Evolutionary conservation across 805 yeast species (phyloP).

Genomic region (Teunomyces lycoperdinae): DNA sequence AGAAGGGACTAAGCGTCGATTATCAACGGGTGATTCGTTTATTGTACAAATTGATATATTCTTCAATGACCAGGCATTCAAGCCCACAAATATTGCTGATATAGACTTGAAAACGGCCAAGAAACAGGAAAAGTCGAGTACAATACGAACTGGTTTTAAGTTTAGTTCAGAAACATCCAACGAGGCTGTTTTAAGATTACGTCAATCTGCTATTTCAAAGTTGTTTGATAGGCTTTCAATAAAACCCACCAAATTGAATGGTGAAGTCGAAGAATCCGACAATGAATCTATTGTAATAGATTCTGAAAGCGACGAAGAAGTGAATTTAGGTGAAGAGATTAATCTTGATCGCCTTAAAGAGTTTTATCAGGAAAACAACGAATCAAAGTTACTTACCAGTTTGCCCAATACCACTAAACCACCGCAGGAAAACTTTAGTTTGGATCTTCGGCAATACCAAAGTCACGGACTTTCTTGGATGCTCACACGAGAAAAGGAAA

Average conservation of each 20-base stretch:
- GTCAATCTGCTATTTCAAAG: constrained; percentile 54
- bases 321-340: constrained; percentile 36
- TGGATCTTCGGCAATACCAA: constrained; percentile 73
- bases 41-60: constrained; percentile 67
- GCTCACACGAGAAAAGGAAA: constrained; percentile 73
- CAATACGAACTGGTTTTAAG: constrained; percentile 18
- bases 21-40: constrained; percentile 77
- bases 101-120: constrained; percentile 13
- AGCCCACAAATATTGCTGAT: constrained; percentile 5
- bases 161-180: constrained; percentile 47
- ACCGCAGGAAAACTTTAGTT: constrained; percentile 44
- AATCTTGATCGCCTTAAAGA: constrained; percentile 71
- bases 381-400: constrained; percentile 50
- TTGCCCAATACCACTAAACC: constrained; percentile 65
- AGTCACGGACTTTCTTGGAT: constrained; percentile 86
- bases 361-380: constrained; percentile 71
- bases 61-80: constrained; percentile 42
- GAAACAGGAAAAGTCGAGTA: constrained; percentile 15
- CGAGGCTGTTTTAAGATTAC: constrained; percentile 49
- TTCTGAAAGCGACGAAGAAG: constrained; percentile 9
- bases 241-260: constrained; percentile 16
- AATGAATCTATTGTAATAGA: constrained; percentile 8
- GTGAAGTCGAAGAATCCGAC: constrained; percentile 4
- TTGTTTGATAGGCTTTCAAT: constrained; percentile 53
- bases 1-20: constrained; percentile 48